Base-by-base conservation (phyloP, 352 stramenopile genomes). In the Pythium dissimile region DNA sequence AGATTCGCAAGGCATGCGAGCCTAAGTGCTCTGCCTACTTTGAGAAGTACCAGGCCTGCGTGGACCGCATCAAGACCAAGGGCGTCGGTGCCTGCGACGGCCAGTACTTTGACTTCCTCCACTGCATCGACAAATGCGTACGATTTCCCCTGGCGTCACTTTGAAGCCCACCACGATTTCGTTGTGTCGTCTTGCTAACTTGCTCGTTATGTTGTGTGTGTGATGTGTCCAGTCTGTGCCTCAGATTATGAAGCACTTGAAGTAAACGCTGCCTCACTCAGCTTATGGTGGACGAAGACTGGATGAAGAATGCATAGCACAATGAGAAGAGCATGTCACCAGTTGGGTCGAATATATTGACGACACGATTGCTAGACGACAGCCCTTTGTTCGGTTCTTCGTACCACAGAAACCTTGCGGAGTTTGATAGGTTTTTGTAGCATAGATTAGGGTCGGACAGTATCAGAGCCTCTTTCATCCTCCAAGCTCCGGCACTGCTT, bases 81-180 rank as follows among this genome's bases (percentile, higher is more conserved):
- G 89, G 89, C 46, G 87, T 97, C 32, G 92, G 91, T 31, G 81
- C 89, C 52, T 98, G 94, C 71, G 92, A 97, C 64, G 90, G 89
- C 64, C 96, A 97, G 81, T 98, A 97, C 74, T 98, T 97, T 66
- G 94, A 98, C 73, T 89, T 91, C 61, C 78, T 97, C 64, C 88
- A 97, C 79, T 98, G 94, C 73, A 86, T 98, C 52, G 94, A 98
- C 73, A 88, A 97, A 85, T 98, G 94, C 74, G 89, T 96, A 88
- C 46, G 81, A 83, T 15, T 8, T 16, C 13, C 11, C 24, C 21
- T 48, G n/a, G 10, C 34, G 34, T 32, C 13, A 10, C 24, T 37
- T 31, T 20, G 23, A 46, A 20, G 6, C 47, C 37, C 16, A 26
- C 26, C 16, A 11, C 5, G 9, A 26, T 28, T 5, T 6, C 23